Percentiles rank a stretch among this genome's conserved stretches.
Conservation (phyloP, 768 basidiomycete genomes). For the Xerocomellus intermedius region DNA sequence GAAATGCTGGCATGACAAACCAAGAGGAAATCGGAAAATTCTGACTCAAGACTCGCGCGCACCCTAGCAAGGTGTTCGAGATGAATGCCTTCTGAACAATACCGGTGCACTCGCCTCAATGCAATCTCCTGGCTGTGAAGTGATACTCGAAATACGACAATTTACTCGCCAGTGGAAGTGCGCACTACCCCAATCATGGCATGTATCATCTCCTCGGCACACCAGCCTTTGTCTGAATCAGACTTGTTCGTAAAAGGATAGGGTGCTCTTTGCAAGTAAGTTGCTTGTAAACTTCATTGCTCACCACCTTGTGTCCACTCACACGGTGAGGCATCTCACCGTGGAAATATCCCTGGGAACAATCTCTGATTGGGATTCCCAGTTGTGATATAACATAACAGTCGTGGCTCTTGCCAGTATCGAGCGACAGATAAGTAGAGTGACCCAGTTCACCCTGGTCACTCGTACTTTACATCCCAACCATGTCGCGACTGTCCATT, state of each 20-base stretch:
- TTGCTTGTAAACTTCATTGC: too few species aligned
- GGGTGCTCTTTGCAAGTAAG: background rate
- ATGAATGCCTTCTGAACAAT: background rate
- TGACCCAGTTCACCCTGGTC: background rate
- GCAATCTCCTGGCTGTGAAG: too few species aligned
- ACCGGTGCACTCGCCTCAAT: background rate
- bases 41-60: background rate
- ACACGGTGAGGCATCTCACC: background rate
- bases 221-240: background rate
- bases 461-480: background rate
- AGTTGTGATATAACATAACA: too few species aligned
- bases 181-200: too few species aligned
- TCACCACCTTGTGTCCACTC: background rate
- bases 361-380: background rate
- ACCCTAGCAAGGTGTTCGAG: background rate
- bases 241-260: background rate
- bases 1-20: background rate
- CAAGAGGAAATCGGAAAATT: background rate
- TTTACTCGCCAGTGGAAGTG: too few species aligned
- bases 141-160: too few species aligned
- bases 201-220: background rate
- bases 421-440: conserved; percentile 4
- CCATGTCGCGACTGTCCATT: conserved; percentile 45
- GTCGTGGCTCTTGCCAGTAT: background rate
- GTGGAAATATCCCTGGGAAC: background rate